Conservation (phyloP, 345 rosid species). For the Populus tremula region DNA sequence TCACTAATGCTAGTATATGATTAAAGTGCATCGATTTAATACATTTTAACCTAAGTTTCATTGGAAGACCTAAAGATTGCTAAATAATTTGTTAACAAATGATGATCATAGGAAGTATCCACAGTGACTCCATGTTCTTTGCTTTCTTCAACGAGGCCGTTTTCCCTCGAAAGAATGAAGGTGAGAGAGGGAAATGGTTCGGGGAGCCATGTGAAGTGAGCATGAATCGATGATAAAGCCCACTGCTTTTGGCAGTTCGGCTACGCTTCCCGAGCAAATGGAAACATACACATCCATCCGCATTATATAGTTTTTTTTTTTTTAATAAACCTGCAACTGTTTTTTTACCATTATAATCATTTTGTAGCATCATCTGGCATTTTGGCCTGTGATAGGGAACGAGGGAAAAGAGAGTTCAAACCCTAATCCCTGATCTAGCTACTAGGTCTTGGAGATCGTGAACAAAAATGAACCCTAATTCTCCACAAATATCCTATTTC, state of each 20-base stretch:
- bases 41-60: neutral
- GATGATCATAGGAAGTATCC: neutral
- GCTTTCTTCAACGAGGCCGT: conserved; percentile 9
- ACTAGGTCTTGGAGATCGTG: neutral
- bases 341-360: neutral
- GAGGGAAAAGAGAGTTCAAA: too few relatives aligned
- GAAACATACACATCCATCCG: conserved; percentile 2
- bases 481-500: neutral
- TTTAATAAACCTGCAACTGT: neutral
- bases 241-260: conserved; percentile 25
- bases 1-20: neutral
- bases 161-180: neutral
- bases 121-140: conserved; percentile 10
- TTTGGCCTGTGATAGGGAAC: neutral
- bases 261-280: conserved; percentile 35
- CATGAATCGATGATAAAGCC: conserved; percentile 20
- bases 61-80: conserved; percentile 4
- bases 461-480: neutral
- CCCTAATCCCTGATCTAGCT: neutral
- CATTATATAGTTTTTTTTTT: neutral
- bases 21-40: neutral
- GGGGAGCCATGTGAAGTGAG: conserved; percentile 27
- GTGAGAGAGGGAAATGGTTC: neutral
- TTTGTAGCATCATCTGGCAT: neutral
- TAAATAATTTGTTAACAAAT: neutral